Evolutionary conservation across 1,284 basidiomycete species (phyloP), one percentile per base, ranked within the genome.

Genomic region (Melanopsichium pennsylvanicum): DNA sequence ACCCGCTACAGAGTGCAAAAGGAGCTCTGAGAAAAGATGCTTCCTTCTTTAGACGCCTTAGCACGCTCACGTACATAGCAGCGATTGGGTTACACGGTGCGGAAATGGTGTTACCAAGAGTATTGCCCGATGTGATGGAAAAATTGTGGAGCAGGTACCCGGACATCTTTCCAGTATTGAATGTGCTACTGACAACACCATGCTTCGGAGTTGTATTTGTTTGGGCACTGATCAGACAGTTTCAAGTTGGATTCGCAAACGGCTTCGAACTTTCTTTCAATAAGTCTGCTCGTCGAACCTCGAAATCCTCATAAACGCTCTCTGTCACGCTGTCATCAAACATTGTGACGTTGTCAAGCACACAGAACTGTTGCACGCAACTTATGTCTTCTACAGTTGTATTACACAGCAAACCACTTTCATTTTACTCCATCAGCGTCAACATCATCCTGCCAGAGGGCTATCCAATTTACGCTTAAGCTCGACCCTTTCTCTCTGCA

Each of bases 121-220:
- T 47, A 6, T 16, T 38, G 19, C 52, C 57, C 8, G 40, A 32
- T 2, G 13, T 69, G 36, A 52, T 64, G 21, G 48, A 25, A 4
- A 31, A 18, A 11, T 25, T 69, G 87, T 91, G 16, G 90, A 90
- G 84, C 8, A 87, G 89, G 60, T 90, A 92, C 70, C 93, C 93
- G 0, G 92, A 96, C 78, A 81, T 96, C 42, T 95, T 88, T 78
- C 84, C 90, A 0, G 91, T 95, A 2, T 83, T 93, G 29, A 95
- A 94, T 77, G 88, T 93, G 4, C 85, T 92, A n/a, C 79, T 94
- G 37, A 87, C 88, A 75, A 90, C 89, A 3, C 89, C 88, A 0
- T 86, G 92, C 9, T 94, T 95, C 78, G 85, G 83, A 5, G 81
- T 91, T 16, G 84, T 80, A 2, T 85, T 80, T 75, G 47, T 83